Evolutionary conservation across 2,329 filamentous ascomycete genomes (phyloP).

Genomic region (Thermochaetoides dissita): DNA sequence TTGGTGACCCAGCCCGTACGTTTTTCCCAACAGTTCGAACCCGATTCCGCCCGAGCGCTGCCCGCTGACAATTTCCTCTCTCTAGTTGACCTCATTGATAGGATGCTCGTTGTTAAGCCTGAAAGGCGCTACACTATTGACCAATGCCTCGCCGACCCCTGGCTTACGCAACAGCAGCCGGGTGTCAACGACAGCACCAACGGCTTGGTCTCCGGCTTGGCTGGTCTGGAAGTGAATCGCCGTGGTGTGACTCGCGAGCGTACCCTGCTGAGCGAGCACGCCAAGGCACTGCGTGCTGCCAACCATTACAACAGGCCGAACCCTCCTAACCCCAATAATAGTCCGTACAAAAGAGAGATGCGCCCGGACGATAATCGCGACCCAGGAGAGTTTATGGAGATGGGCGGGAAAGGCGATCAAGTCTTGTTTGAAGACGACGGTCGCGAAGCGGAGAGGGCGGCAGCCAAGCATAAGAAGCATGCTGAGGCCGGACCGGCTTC

Average conservation of each 20-base stretch:
- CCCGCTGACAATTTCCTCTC: neutral
- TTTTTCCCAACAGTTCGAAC: conserved; percentile 2
- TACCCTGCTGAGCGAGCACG: conserved; percentile 58
- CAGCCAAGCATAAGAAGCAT: neutral
- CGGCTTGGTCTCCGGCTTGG: conserved; percentile 76
- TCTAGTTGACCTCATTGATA: conserved; percentile 74
- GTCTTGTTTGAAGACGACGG: conserved; percentile 55
- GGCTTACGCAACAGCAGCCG: conserved; percentile 53
- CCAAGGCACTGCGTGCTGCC: conserved; percentile 37
- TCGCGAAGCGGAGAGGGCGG: conserved; percentile 6
- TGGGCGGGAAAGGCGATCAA: conserved; percentile 79
- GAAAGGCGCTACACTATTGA: conserved; percentile 76
- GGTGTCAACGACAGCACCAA: conserved; percentile 76
- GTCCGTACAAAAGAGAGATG: conserved; percentile 37
- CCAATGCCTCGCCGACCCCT: conserved; percentile 80
- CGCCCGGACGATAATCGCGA: conserved; percentile 54
- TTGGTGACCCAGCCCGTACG: conserved; percentile 66
- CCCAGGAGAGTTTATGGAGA: conserved; percentile 63
- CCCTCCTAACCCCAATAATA: conserved; percentile 27
- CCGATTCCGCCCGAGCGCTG: no score
- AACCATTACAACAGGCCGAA: conserved; percentile 71
- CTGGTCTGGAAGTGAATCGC: conserved; percentile 67
- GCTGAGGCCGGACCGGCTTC: no score
- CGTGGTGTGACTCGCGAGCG: conserved; percentile 70
- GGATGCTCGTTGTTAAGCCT: conserved; percentile 82